Base-by-base conservation (phyloP, 495 filamentous ascomycete genomes). In the Halenospora varia region DNA sequence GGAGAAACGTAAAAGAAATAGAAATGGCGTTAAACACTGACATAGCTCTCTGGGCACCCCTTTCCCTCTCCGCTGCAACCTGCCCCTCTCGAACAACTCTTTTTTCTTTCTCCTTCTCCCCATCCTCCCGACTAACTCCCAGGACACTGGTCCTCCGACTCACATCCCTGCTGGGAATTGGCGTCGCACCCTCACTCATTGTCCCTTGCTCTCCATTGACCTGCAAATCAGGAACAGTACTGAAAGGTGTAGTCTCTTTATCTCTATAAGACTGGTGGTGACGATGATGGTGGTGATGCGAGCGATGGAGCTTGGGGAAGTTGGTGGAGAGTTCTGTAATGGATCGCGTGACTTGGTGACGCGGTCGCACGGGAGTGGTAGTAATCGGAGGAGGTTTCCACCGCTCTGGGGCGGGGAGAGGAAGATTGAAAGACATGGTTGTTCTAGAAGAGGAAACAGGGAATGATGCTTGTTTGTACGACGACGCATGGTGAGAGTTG, bases 251-350 rank as follows among this genome's bases (percentile, higher is more conserved):
- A 11, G 69, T 61, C 26, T 69, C 44, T 24, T 47, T 49, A 35
- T 56, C 69, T 26, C 67, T 64, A 49, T 76, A 73, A 46, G 68
- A 71, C 22, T 75, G 51, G 72, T 62, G 56, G 60, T 70, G 59
- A 60, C 63, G 59, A 66, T 71, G 61, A 29, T 74, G 69, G 61
- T 75, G 70, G 53, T 60, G 73, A 44, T 76, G 74, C 53, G 72
- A 71, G 39, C 71, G 67, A 54, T 71, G 73, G 60, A 76, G 69
- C 51, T 64, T 60, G n/a, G 41, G 44, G 1, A 41, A 46, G n/a
- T 77, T 69, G 26, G 73, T 71, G 26, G 78, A 76, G 48, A 77
- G 62, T 57, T 82, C 77, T 49, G 73, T 71, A 48, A 79, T 76
- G 29, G 77, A 80, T 10, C 75, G 73, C 50, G 69, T 71, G 45